Conservation (phyloP, 225 moss, liverwort and hornwort genomes). For the Polytrichum commune region DNA sequence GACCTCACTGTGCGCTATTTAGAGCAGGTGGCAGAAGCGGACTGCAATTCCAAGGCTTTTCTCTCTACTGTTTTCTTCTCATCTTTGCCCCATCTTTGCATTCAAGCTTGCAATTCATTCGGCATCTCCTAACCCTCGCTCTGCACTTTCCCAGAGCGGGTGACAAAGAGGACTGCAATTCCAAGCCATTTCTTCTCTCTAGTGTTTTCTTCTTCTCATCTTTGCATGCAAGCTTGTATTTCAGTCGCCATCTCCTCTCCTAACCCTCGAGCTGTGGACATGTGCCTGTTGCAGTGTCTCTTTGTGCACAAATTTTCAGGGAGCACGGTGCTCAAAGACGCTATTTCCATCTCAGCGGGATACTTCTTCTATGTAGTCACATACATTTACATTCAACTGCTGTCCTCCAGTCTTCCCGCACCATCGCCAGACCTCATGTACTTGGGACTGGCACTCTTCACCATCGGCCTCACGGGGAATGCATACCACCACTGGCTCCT, state of each 20-base stretch:
- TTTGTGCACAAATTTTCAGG: conserved; percentile 54
- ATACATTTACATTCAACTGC: conserved; percentile 29
- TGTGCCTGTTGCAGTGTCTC: conserved; percentile 24
- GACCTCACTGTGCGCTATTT: no score
- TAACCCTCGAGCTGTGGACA: background rate
- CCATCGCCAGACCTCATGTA: conserved; percentile 38
- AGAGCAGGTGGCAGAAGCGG: background rate
- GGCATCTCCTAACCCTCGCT: background rate
- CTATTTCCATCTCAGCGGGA: background rate
- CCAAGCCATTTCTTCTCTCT: background rate
- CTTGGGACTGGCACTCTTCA: conserved; percentile 19
- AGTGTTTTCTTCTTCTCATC: background rate
- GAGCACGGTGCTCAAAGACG: background rate
- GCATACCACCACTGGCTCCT: conserved; percentile 55
- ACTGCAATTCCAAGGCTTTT: background rate
- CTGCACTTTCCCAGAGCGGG: background rate
- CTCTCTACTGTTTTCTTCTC: background rate
- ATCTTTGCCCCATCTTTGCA: background rate
- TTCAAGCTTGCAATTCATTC: background rate
- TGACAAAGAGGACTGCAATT: background rate
- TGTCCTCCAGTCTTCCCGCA: conserved; percentile 12
- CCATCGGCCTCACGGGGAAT: conserved; percentile 33
- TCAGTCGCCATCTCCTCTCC: background rate
- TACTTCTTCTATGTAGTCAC: background rate
- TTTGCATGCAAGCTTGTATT: background rate